Evolutionary conservation across 2,329 filamentous ascomycete genomes (phyloP), one percentile per base, ranked within the genome.

Genomic region (Fonsecaea multimorphosa): DNA sequence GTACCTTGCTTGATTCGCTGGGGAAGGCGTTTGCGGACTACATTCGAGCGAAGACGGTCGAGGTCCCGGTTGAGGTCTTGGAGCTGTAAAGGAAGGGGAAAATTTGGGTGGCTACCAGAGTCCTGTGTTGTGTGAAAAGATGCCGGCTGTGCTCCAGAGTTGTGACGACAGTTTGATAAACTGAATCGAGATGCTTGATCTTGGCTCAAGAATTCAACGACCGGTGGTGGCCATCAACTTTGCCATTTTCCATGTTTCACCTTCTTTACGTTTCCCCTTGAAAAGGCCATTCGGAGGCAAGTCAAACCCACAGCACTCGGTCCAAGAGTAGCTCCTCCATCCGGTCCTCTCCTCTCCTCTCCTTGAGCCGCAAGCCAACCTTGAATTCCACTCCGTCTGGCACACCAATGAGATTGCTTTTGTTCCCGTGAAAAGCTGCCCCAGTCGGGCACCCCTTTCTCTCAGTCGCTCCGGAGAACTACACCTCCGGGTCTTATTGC

Each of bases 21-120:
- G 84, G 81, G 0, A 86, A 86, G 70, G 82, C 83, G 0, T 84
- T 85, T 70, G 81, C 78, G 12, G 83, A 85, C 74, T 85, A 81
- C 72, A 70, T 85, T 36, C 71, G 82, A 31, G 81, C 80, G 64
- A 75, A 75, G 51, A 70, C 77, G n/a, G 76, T 82, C 49, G 75
- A 80, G 36, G 74, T 81, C 51, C 80, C 80, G 1, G 54, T 67
- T 11, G 36, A 29, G 29, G 46, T 68, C 49, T 34, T 70, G 57
- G 57, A 57, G 52, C 52, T 19, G 32, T 56, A 24, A 24, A 22
- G 11, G 19, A 49, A 49, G 24, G 40, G 40, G n/a, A 19, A 8
- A 12, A 24, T 49, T 6, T 49, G 19, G 44, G 9, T 14, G 24
- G 8, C 44, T 3, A 24, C 11, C 9, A 27, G 44, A 12, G 44